Evolutionary conservation across 2,329 filamentous ascomycete species (phyloP), one percentile per base, ranked within the genome.

Genomic region (Ascochyta viciae-villosae): DNA sequence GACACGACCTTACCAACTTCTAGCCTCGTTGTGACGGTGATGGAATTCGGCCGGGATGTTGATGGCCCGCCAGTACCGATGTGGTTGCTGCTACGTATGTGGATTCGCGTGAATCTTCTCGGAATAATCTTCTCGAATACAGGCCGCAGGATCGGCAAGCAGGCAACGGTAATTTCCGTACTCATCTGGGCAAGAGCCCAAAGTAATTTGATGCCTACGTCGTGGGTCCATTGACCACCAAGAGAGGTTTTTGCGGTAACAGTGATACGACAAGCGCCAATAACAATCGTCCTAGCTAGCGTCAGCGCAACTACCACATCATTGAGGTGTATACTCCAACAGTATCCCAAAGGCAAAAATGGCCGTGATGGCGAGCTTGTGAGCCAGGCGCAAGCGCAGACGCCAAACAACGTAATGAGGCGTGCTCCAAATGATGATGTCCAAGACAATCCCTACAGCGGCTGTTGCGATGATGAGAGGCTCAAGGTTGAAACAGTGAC

Each of bases 351-450:
- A 48, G 6, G 59, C 60, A 27, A 73, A 73, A 22, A 73, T 61
- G 12, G 16, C 37, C 1, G 60, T 63, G 29, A 71, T 64, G 4
- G 65, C 64, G 24, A 70, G 23, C 55, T 66, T 67, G 58, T 73
- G 63, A 7, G 61, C 57, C 9, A 24, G 57, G 26, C 58, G 62
- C 9, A 70, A 60, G 24, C 57, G 64, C 8, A 70, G 42, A 16
- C 48, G 57, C 71, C 67, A 70, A 3, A 72, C 60, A 13, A 67
- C 66, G 38, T 57, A 64, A 31, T 71, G 66, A 3, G 69, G 68
- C 12, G 68, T 45, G 13, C 49, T 54, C 65, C 65, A 73, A 8
- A 58, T 67, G 16, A 66, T 38, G 9, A 50, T 26, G 38, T 71
- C 68, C 10, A 70, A 39, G 38, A 54, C 39, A 19, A 71, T 37